Base-by-base conservation (phyloP, 352 stramenopile genomes). In the Phytophthora crassamura region DNA sequence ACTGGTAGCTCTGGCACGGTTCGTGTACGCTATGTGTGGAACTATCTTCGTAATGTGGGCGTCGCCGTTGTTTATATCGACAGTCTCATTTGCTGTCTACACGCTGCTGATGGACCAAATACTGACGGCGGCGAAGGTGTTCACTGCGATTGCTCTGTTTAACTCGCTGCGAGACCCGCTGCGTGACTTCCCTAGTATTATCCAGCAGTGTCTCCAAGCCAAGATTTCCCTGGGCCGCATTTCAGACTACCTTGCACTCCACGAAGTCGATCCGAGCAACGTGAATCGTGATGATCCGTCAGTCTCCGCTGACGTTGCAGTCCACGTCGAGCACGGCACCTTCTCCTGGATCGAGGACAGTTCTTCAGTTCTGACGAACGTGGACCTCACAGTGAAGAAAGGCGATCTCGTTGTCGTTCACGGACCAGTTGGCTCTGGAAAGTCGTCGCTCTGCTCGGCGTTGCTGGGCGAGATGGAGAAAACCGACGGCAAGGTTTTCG, bases 391-490 rank as follows among this genome's bases (percentile, higher is more conserved):
- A 1, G 49, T 89, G 36, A 65, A 74, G 25, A 74, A 68, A 7
- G 77, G 78, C 7, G 76, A 89, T 28, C 51, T 90, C 8, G 75
- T 79, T 2, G 72, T 89, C 1, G 58, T 91, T 25, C 62, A 82
- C 28, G 82, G 82, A 12, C 16, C 41, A 0, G 78, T 88, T 22
- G 82, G 82, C 7, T 54, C 60, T 10, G 80, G 82, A 7, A 91
- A 91, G 59, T 88, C 78, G 18, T 79, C 78, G 5, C 58, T 90
- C 0, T 82, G 69, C 49, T 69, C 74, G 11, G 70, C 77, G 1
- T 47, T 91, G 5, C 65, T 91, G 2, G 80, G 82, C 8, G 82
- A 99, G 61, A 98, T 99, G 79, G 78, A 90, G 56, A 86, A 87
- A 46, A 10, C 47, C 0, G 12, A n/a, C 2, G 78, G 82, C 2